Conservation (phyloP, 108 stramenopile species). For the Cyclotella atomus region DNA sequence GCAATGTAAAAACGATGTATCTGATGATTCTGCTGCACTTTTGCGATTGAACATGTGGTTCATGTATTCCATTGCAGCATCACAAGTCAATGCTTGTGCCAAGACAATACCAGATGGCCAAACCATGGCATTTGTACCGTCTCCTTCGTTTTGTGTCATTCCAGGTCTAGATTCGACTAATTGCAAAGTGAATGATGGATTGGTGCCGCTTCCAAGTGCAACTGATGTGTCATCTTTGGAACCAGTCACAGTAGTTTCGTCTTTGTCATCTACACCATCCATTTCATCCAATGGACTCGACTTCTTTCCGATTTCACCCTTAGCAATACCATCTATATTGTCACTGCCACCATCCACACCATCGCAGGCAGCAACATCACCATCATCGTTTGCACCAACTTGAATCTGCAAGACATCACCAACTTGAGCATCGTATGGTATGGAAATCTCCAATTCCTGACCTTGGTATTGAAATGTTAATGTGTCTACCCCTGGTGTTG, state of each 20-base stretch:
- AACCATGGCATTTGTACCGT: slow-evolving; percentile 52
- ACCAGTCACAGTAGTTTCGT: slow-evolving; percentile 5
- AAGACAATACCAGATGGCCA: slow-evolving; percentile 55
- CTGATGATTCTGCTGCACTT: not conserved
- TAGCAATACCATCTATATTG: not conserved
- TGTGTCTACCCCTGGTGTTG: slow-evolving; percentile 64
- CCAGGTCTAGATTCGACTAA: slow-evolving; percentile 19
- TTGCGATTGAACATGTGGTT: not conserved
- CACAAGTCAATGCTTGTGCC: slow-evolving; percentile 38
- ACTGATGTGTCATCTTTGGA: slow-evolving; percentile 9
- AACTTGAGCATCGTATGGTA: slow-evolving; percentile 55
- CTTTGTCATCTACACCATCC: slow-evolving; percentile 20
- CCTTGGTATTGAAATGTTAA: slow-evolving; percentile 62
- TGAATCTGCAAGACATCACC: slow-evolving; percentile 76
- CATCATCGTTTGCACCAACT: slow-evolving; percentile 38
- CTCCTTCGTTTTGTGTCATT: slow-evolving; percentile 17
- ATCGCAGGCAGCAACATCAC: not conserved
- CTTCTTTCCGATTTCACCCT: not conserved
- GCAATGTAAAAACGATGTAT: slow-evolving; percentile 15
- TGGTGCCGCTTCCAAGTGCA: slow-evolving; percentile 42
- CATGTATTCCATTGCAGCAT: slow-evolving; percentile 21
- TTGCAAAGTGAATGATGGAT: slow-evolving; percentile 12
- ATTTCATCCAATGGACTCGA: slow-evolving; percentile 17
- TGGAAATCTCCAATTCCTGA: slow-evolving; percentile 52
- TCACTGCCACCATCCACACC: not conserved